Percentiles rank a stretch among this genome's conserved stretches.
These are phyloP conservation scores for Globisporangium cederbergense DNA, from an alignment of 352 stramenopile species.

Conservation along the genomic window DNA sequence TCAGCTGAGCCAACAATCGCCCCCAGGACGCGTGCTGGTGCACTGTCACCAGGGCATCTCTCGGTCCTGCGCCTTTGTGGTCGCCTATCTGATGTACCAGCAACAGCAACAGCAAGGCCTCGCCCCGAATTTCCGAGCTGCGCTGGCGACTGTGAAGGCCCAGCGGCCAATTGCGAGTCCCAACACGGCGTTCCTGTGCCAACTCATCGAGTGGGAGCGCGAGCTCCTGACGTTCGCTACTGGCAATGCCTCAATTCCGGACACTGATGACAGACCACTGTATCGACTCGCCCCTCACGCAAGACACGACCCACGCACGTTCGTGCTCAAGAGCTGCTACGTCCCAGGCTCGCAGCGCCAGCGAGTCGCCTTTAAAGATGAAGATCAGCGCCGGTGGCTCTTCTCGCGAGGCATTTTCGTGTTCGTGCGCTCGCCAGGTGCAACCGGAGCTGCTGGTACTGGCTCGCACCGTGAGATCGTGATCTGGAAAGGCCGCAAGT, in stretches of 20 bases:
- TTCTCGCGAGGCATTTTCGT: constrained; percentile 47
- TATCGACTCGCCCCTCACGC: constrained; percentile 49
- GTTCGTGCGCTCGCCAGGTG: constrained; percentile 22
- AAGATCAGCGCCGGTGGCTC: constrained; percentile 13
- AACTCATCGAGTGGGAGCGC: constrained; percentile 64
- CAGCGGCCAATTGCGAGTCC: constrained; percentile 51
- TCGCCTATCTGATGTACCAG: constrained; percentile 60
- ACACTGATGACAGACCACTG: constrained; percentile 6
- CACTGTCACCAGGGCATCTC: constrained; percentile 77
- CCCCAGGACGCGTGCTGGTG: constrained; percentile 33
- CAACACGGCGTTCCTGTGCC: constrained; percentile 63
- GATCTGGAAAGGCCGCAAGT: constrained; percentile 37
- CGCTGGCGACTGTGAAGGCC: constrained; percentile 36
- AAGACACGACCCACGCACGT: constrained; percentile 32
- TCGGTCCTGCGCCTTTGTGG: constrained; percentile 58
- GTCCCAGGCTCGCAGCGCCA: constrained; percentile 13
- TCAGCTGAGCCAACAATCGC: constrained; percentile 6
- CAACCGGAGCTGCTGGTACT: neutral
- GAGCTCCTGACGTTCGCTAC: constrained; percentile 21
- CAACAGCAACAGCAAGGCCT: constrained; percentile 26
- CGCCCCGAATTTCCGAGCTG: constrained; percentile 15
- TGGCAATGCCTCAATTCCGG: neutral
- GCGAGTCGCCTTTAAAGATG: neutral
- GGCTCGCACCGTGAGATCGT: constrained; percentile 19
- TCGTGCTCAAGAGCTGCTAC: constrained; percentile 57